These are phyloP conservation scores for Alternaria hordeiaustralica DNA, from an alignment of 2,329 filamentous ascomycete genomes.

Conservation along the genomic window DNA sequence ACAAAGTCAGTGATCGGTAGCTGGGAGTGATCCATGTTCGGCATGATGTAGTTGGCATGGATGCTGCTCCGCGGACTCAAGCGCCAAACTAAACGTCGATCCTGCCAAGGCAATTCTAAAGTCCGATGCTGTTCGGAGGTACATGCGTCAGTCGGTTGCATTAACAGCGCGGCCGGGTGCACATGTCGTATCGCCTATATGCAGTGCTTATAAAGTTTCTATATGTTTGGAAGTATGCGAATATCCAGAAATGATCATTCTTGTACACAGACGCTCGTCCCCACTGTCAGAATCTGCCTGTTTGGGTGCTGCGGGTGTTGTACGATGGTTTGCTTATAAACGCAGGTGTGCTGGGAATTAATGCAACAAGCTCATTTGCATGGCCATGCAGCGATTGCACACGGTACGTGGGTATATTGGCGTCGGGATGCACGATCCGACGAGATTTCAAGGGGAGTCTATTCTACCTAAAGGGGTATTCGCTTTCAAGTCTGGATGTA, in stretches of 20 bases:
- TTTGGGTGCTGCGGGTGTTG: background rate
- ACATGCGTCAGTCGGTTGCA: slow-evolving; percentile 2
- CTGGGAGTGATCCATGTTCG: background rate
- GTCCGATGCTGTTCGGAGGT: background rate
- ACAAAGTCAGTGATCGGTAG: background rate
- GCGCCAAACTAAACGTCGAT: background rate
- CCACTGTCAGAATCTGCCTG: background rate
- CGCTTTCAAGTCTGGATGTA: background rate
- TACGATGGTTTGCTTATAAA: background rate
- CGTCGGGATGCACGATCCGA: background rate
- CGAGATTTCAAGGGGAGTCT: background rate
- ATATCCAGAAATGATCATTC: background rate
- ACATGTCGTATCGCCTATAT: slow-evolving; percentile 6
- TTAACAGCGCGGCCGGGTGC: slow-evolving; percentile 3
- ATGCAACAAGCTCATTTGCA: background rate
- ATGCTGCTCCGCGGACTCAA: background rate
- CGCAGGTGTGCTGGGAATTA: background rate
- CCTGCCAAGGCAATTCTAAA: slow-evolving; percentile 5
- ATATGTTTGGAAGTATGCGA: background rate
- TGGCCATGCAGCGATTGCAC: background rate
- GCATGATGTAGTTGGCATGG: background rate
- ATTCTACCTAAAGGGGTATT: slow-evolving; percentile 13
- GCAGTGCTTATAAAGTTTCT: slow-evolving; percentile 3
- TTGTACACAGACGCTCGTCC: background rate
- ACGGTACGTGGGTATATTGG: background rate